Evolutionary conservation across 2,329 filamentous ascomycete genomes (phyloP), one percentile per base, ranked within the genome.

Genomic region (Tolypocladium tropicale): DNA sequence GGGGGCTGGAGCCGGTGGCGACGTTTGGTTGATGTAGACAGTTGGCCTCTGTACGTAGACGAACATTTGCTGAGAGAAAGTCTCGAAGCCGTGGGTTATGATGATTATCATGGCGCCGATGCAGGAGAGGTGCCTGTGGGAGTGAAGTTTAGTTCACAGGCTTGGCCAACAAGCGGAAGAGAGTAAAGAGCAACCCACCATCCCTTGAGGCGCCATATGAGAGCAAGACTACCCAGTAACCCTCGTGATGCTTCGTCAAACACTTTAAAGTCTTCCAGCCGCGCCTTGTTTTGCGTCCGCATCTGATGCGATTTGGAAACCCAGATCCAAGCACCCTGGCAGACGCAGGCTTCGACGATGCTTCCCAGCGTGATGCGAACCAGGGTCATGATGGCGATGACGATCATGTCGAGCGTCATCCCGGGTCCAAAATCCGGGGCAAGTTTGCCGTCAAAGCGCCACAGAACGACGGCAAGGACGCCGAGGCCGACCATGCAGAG

Each of bases 311-410:
- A 64, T 30, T 69, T 67, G 4, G 69, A 69, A 0, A 72, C 67
- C 71, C 70, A 74, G 7, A 73, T 69, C 72, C 71, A 74, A 9
- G 71, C 71, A 14, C 64, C 69, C 58, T 74, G 71, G 55, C 69
- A 68, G 50, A 74, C 57, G 49, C 67, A 69, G 0, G 66, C 64
- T 56, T 73, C 70, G 41, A 73, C 64, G 12, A 73, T 66, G 6
- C 59, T 67, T 37, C 65, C 67, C 52, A 74, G 66, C 18, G 69
- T 66, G 3, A 73, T 63, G 16, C 70, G 67, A 7, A 69, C 65
- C n/a, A 68, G 58, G 6, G 68, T 71, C 62, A 73, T 70, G 41
- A 73, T 60, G n/a, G 68, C 69, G 34, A 74, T 68, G 25, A 73
- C 61, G 30, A 68, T 56, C 25, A 71, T 72, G 59, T 70, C 68